A percentile compares a stretch with the other conserved stretches of the same genome.
These are phyloP conservation scores for Cladophialophora psammophila DNA, from an alignment of 2,329 filamentous ascomycete species.

Conservation along the genomic window DNA sequence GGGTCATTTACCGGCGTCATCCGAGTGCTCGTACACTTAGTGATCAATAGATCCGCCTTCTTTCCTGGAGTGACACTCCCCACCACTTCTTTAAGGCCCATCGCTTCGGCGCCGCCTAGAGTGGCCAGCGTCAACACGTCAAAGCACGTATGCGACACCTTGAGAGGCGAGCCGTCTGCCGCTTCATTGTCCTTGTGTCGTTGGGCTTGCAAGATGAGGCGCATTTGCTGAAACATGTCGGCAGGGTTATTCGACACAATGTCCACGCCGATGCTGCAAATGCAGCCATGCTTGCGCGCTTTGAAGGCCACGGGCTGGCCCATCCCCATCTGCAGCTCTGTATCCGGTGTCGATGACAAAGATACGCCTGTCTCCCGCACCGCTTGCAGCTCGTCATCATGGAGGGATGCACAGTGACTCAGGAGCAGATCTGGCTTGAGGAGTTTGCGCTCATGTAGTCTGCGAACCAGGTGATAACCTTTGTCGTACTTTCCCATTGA, in stretches of 20 bases:
- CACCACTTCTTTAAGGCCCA: slow-evolving; percentile 42
- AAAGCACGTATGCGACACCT: slow-evolving; percentile 33
- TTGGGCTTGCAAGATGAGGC: slow-evolving; percentile 41
- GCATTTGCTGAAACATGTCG: slow-evolving; percentile 44
- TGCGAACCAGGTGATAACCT: slow-evolving; percentile 22
- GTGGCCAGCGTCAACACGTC: slow-evolving; percentile 45
- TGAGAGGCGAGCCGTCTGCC: slow-evolving; percentile 17
- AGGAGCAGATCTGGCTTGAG: slow-evolving; percentile 27
- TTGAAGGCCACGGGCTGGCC: slow-evolving; percentile 43
- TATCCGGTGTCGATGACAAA: slow-evolving; percentile 44
- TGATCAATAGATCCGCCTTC: slow-evolving; percentile 44
- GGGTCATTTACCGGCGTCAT: slow-evolving; percentile 44
- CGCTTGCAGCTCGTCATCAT: slow-evolving; percentile 34
- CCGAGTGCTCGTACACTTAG: slow-evolving; percentile 41
- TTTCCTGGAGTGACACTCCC: slow-evolving; percentile 44
- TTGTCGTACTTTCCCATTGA: slow-evolving; percentile 22
- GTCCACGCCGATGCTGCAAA: slow-evolving; percentile 42
- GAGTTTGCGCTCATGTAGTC: slow-evolving; percentile 20
- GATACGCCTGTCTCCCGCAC: slow-evolving; percentile 32
- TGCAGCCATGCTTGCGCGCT: slow-evolving; percentile 31
- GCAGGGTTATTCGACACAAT: slow-evolving; percentile 43
- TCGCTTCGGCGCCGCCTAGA: slow-evolving; percentile 44
- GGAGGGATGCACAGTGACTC: slow-evolving; percentile 19
- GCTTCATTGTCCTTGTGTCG: slow-evolving; percentile 35
- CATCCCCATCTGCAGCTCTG: slow-evolving; percentile 46